These are phyloP conservation scores for Cenchrus americanus DNA, from an alignment of 176 grass and related monocot species.

Conservation along the genomic window DNA sequence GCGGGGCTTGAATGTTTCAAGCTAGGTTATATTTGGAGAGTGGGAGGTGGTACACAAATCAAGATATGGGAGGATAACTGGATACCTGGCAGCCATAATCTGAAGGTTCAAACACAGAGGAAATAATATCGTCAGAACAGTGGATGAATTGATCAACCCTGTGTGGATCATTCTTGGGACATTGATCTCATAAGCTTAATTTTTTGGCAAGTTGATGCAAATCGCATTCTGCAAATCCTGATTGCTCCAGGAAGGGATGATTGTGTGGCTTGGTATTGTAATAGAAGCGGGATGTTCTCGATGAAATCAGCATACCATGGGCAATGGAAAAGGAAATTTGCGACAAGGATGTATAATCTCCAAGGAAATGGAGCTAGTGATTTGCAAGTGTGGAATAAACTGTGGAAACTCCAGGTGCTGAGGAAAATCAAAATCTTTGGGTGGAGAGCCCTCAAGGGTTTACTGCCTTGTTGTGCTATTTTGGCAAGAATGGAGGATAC, in stretches of 20 bases:
- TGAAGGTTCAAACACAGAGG: neutral
- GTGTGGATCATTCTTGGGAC: neutral
- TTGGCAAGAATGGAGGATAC: neutral
- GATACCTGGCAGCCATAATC: neutral
- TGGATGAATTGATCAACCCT: neutral
- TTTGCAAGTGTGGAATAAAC: no score
- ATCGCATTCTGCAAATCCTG: neutral
- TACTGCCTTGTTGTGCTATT: neutral
- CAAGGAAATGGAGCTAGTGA: neutral
- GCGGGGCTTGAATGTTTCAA: neutral
- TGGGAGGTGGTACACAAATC: neutral
- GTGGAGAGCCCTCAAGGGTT: neutral
- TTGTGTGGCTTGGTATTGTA: neutral
- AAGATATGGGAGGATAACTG: neutral
- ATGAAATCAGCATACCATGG: neutral
- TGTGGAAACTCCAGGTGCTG: neutral
- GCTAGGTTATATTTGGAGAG: no score
- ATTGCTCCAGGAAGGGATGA: neutral
- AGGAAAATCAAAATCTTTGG: neutral
- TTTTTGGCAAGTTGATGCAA: neutral
- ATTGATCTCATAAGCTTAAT: neutral
- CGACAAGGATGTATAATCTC: neutral
- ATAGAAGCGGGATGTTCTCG: neutral
- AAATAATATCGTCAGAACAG: neutral
- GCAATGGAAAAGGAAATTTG: neutral